A percentile compares a stretch with the other conserved stretches of the same genome.
phyloP scores from a whole-genome alignment of 306 rosid genomes.

The cucumber (Cucumis sativus) region DNA sequence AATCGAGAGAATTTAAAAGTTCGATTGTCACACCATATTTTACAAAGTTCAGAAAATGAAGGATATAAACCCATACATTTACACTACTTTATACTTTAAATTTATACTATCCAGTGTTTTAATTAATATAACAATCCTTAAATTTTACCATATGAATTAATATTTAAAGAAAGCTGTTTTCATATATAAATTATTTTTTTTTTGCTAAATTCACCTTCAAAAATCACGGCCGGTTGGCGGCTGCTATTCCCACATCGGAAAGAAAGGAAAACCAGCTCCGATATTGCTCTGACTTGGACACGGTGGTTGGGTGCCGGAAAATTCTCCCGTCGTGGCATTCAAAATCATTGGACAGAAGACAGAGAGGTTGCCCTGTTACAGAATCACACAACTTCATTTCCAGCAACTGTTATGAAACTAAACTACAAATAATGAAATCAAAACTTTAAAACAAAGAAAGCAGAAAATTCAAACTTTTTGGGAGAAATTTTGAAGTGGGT shows the following conservation, averaged over 20 bases:
- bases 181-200: no score
- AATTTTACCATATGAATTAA: no score
- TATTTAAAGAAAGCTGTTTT: no score
- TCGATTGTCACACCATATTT: no score
- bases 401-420: not conserved
- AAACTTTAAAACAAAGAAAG: not conserved
- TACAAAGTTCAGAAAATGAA: no score
- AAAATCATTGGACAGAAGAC: not conserved
- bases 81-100: no score
- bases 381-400: not conserved
- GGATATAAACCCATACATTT: no score
- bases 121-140: no score
- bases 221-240: not conserved
- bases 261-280: not conserved
- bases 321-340: not conserved
- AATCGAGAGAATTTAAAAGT: no score
- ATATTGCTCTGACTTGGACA: not conserved
- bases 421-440: not conserved
- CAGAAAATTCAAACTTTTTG: not conserved
- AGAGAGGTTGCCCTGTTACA: not conserved
- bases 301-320: not conserved
- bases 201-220: not conserved
- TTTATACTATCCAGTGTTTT: no score
- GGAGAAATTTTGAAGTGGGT: not conserved
- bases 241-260: constrained; percentile 1